Evolutionary conservation across 169 alveolate species (phyloP).

Genomic region (Fabrea salina): DNA sequence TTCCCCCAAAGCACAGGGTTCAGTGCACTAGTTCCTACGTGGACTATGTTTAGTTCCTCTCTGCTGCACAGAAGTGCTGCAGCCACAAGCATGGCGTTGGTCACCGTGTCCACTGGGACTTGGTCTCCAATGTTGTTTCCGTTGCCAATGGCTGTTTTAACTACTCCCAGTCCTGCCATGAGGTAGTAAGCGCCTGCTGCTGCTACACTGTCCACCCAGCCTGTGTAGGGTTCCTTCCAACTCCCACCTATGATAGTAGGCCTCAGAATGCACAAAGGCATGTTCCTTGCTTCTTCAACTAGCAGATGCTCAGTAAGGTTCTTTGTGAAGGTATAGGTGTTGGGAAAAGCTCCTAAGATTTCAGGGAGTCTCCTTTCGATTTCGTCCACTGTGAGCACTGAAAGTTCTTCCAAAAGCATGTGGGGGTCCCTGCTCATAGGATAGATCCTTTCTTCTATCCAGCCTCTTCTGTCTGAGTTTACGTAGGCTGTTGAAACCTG

Average conservation of each 20-base stretch:
- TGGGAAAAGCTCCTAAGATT: slow-evolving; percentile 65
- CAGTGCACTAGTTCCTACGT: slow-evolving; percentile 54
- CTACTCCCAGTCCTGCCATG: slow-evolving; percentile 62
- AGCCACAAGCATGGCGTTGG: slow-evolving; percentile 52
- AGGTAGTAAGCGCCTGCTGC: slow-evolving; percentile 67
- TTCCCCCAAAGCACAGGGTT: slow-evolving; percentile 75
- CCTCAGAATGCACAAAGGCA: slow-evolving; percentile 60
- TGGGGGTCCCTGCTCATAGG: slow-evolving; percentile 46
- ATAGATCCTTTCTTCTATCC: slow-evolving; percentile 69
- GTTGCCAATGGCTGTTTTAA: slow-evolving; percentile 54
- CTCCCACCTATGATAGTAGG: slow-evolving; percentile 74
- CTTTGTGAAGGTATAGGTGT: slow-evolving; percentile 73
- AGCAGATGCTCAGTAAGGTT: slow-evolving; percentile 64
- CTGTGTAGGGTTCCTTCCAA: slow-evolving; percentile 72
- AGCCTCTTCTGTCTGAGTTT: slow-evolving; percentile 58
- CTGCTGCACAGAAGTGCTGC: slow-evolving; percentile 36
- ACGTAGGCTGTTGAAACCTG: slow-evolving; percentile 61
- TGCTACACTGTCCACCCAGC: slow-evolving; percentile 76
- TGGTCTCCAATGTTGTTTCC: slow-evolving; percentile 64
- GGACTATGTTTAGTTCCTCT: slow-evolving; percentile 39
- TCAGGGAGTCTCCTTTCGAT: slow-evolving; percentile 51
- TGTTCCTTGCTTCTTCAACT: slow-evolving; percentile 33
- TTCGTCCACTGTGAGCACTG: slow-evolving; percentile 51
- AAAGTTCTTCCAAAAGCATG: slow-evolving; percentile 35
- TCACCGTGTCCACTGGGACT: slow-evolving; percentile 76